Base-by-base conservation (phyloP, 2,329 filamentous ascomycete genomes). In the Diaporthe ilicicola region DNA sequence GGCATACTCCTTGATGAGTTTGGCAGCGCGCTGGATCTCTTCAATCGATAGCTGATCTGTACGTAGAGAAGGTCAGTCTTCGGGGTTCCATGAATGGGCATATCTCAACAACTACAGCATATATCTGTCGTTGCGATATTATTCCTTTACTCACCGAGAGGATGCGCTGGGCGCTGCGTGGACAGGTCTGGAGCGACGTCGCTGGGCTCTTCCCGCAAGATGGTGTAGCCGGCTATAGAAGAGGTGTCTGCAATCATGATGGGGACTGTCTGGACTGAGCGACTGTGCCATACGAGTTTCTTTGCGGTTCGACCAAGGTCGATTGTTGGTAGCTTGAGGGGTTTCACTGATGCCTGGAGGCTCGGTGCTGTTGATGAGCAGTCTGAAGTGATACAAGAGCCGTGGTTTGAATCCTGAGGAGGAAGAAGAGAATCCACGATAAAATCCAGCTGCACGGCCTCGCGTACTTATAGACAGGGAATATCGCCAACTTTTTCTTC, bases 21-120 rank as follows among this genome's bases (percentile, higher is more conserved):
- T 85, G 51, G 83, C 82, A 50, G 87, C 85, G 24, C 79, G 77
- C 69, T 82, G 81, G 24, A 89, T 88, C 78, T 91, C 89, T 48
- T 87, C 82, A 75, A 87, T 78, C 61, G 82, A 85, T 70, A 91
- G 84, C 74, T 83, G 87, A 76, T 88, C 87, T 80, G 82, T 9
- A 22, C 39, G 39, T 3, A 34, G n/a, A n/a, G n/a, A n/a, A n/a
- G n/a, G n/a, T n/a, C n/a, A n/a, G n/a, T n/a, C n/a, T n/a, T n/a
- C n/a, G n/a, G n/a, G n/a, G n/a, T n/a, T n/a, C n/a, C n/a, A n/a
- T n/a, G n/a, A n/a, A n/a, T n/a, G n/a, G n/a, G n/a, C n/a, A n/a
- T n/a, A n/a, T n/a, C n/a, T n/a, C n/a, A n/a, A n/a, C n/a, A n/a
- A n/a, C n/a, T n/a, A 27, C 10, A 5, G 4, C 3, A 3, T 27